Evolutionary conservation across 257 asterid genomes (phyloP), one percentile per base, ranked within the genome.

Genomic region (Ligustrum vulgare): DNA sequence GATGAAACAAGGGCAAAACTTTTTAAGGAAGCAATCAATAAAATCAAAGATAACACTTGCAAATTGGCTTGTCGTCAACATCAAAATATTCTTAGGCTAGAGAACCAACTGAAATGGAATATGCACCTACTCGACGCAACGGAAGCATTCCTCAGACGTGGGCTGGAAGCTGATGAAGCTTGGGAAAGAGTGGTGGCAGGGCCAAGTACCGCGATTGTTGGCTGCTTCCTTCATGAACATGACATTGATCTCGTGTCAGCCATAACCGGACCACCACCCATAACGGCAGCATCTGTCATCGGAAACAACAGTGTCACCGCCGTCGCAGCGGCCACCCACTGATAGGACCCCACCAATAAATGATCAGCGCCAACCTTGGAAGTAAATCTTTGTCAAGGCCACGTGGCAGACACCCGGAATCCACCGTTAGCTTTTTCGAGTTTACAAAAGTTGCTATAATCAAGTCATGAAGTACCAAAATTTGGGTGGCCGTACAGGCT

Each of bases 71-170:
- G 72, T 32, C 28, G 81, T n/a, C 94, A 89, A 22, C 65, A 83
- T 15, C 76, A 82, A 68, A 89, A 89, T 36, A 87, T 87, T 65
- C 77, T 41, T 0, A 80, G 77, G 83, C 86, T 89, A 1, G 72
- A 69, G 33, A 76, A 79, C 64, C 82, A 81, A 25, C 8, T 84
- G 58, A 82, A 77, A 41, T 78, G 89, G 88, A 56, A 67, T 58
- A 70, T 87, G 43, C 86, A 80, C 47, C 89, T 75, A 49, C 77
- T 89, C 13, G 91, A 89, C 41, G 92, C 91, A 16, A 86, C 95
- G 0, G 91, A 77, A 37, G 89, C 78, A 11, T 83, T 86, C 73
- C 71, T 79, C 0, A 82, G 70, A 28, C 72, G 76, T 9, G 83
- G 78, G 23, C 20, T 3, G 0, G 83, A 80, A n/a, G 63, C 85